phyloP scores from a whole-genome alignment of 352 stramenopile genomes.

The Peronosclerospora sorghi region DNA sequence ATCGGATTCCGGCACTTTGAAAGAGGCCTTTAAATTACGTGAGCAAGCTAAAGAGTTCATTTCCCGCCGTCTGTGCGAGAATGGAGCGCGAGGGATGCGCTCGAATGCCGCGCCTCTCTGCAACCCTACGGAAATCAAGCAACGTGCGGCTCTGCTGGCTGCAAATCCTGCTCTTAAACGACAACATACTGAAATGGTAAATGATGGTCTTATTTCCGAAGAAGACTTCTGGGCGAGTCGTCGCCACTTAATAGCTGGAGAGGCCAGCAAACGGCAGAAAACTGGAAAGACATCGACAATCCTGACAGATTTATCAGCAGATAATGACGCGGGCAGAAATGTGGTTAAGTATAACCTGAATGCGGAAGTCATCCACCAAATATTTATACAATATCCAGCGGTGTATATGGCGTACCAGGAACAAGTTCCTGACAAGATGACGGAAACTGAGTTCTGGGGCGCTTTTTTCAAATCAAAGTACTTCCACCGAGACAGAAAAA shows the following conservation, averaged over 20 bases:
- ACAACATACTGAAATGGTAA: slow-evolving; percentile 83
- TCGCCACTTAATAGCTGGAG: slow-evolving; percentile 70
- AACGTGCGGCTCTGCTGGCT: slow-evolving; percentile 63
- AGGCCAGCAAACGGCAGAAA: slow-evolving; percentile 79
- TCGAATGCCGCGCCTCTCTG: slow-evolving; percentile 43
- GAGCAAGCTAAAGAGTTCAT: slow-evolving; percentile 65
- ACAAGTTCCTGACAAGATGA: slow-evolving; percentile 83
- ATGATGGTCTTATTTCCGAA: slow-evolving; percentile 75
- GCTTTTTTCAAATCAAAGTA: slow-evolving; percentile 87
- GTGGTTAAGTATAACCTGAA: slow-evolving; percentile 87
- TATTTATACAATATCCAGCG: slow-evolving; percentile 83
- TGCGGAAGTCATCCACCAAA: slow-evolving; percentile 83
- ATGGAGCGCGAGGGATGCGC: slow-evolving; percentile 23
- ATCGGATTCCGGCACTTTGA: slow-evolving; percentile 27
- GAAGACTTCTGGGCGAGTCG: slow-evolving; percentile 82
- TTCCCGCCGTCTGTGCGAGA: slow-evolving; percentile 35
- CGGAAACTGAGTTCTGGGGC: slow-evolving; percentile 82
- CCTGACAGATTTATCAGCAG: slow-evolving; percentile 59
- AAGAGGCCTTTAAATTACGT: slow-evolving; percentile 59
- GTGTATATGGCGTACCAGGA: slow-evolving; percentile 78
- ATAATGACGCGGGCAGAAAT: slow-evolving; percentile 61
- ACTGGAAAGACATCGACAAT: slow-evolving; percentile 78
- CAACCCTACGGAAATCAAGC: slow-evolving; percentile 74
- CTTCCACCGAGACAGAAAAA: slow-evolving; percentile 76
- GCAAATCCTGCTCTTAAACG: slow-evolving; percentile 69